Base-by-base conservation (phyloP, 2,329 filamentous ascomycete genomes). In the Aspergillus caelatus region DNA sequence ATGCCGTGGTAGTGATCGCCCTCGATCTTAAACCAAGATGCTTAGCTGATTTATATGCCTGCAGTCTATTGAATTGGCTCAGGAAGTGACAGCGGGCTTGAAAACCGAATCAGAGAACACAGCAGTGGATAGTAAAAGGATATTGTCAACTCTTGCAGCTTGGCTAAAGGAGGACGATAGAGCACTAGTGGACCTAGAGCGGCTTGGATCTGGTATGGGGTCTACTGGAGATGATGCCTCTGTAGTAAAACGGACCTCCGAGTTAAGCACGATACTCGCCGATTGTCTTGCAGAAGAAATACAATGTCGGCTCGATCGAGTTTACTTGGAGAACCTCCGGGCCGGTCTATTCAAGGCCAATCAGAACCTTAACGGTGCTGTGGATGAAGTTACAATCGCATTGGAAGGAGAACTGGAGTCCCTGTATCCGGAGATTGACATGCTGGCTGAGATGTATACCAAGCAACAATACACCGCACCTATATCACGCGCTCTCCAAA, bases 381-480 rank as follows among this genome's bases (percentile, higher is more conserved):
- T 70, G 11, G 48, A 59, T 8, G 70, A 72, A 26, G 61, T 66
- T 5, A 54, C 74, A n/a, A 46, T 65, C 36, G 71, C 69, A 1
- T 57, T 80, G 32, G 68, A 77, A 60, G 72, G 75, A 57, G 78
- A 80, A 61, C 66, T 80, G 14, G 76, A 74, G 36, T 77, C 78
- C 21, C 65, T 80, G 1, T 79, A 79, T 56, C 71, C 76, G 0
- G 78, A 80, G 56, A 78, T 80, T 50, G 75, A 74, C 28, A 68
- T 79, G 4, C 65, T 80, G 39, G 72, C 78, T 48, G 75, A 80
- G n/a, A 76, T 80, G 66, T 80, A 79, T 58, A 78, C 76, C 1
- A 77, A 75, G 63, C 79, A 82, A 53, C 74, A 78, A 60, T 81
- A 80, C 67, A 74, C 75, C 9, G 77, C 78, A 45, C 75, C 78